These are phyloP conservation scores for Diaporthe ilicicola DNA, from an alignment of 2,329 filamentous ascomycete species.

Conservation along the genomic window DNA sequence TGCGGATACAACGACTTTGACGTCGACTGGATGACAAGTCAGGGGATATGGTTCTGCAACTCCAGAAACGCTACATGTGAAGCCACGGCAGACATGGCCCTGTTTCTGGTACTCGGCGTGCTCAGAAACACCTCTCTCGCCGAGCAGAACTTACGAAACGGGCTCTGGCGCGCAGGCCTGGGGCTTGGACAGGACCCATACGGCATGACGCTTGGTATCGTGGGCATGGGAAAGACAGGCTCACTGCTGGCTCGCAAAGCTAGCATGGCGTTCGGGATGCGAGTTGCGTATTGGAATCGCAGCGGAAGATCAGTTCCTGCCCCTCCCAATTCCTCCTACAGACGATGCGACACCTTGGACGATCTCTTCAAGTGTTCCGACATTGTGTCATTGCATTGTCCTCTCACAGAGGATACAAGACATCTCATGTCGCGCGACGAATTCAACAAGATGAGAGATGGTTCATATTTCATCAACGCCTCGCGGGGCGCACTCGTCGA, in stretches of 20 bases:
- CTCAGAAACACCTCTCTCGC: constrained; percentile 14
- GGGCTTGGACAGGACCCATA: constrained; percentile 60
- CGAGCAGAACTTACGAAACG: background rate
- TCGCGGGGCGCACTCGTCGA: constrained; percentile 58
- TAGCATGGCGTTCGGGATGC: constrained; percentile 11
- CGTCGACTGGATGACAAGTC: constrained; percentile 15
- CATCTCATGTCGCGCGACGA: constrained; percentile 59
- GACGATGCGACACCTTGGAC: constrained; percentile 53
- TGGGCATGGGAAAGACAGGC: constrained; percentile 65
- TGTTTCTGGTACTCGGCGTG: constrained; percentile 14
- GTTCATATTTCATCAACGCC: constrained; percentile 59
- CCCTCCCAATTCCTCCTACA: constrained; percentile 54
- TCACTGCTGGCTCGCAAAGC: constrained; percentile 44
- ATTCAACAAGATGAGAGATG: constrained; percentile 58
- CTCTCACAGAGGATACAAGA: constrained; percentile 55
- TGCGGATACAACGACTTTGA: constrained; percentile 27
- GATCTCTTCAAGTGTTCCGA: constrained; percentile 60
- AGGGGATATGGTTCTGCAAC: constrained; percentile 24
- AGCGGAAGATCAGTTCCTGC: constrained; percentile 46
- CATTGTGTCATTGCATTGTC: constrained; percentile 59
- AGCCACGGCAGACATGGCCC: constrained; percentile 23
- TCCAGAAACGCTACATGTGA: constrained; percentile 15
- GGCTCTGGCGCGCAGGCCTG: constrained; percentile 39
- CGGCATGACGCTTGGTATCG: constrained; percentile 59
- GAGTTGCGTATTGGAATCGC: constrained; percentile 18